Percentiles rank a stretch among this genome's conserved stretches.
Evolutionary conservation across 2,329 filamentous ascomycete species (phyloP).

Genomic region (Trichoderma cornu-damae): DNA sequence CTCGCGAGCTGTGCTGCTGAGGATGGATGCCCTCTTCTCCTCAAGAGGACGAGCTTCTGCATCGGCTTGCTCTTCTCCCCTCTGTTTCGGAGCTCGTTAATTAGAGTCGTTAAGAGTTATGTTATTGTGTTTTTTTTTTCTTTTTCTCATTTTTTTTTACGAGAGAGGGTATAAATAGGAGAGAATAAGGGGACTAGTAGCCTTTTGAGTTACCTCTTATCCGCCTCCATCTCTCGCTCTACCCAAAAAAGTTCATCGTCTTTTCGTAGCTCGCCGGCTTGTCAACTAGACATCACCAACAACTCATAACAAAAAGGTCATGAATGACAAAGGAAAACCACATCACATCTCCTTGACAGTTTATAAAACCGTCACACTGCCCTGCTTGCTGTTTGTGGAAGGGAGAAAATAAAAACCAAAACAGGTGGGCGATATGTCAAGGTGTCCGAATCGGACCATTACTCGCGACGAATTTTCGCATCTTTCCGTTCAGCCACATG

Average conservation of each 20-base stretch:
- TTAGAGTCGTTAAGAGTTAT: slow-evolving; percentile 8
- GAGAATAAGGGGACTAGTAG: background rate
- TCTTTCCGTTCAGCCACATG: background rate
- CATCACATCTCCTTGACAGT: slow-evolving; percentile 10
- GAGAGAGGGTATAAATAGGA: background rate
- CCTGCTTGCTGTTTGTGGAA: slow-evolving; percentile 6
- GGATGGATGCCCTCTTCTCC: background rate
- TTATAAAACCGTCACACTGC: background rate
- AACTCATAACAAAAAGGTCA: slow-evolving; percentile 15
- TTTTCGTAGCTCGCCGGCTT: slow-evolving; percentile 12
- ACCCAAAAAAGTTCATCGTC: slow-evolving; percentile 9
- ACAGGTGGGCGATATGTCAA: slow-evolving; percentile 5
- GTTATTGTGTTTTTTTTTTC: too few relatives aligned
- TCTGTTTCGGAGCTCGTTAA: background rate
- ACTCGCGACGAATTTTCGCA: background rate
- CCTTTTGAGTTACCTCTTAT: background rate
- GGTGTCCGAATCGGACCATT: slow-evolving; percentile 2
- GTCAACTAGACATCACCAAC: background rate
- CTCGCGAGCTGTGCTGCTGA: background rate
- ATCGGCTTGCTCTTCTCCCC: slow-evolving; percentile 3
- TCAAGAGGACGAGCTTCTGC: slow-evolving; percentile 2
- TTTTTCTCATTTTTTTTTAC: background rate
- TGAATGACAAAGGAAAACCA: slow-evolving; percentile 18
- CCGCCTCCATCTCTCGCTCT: background rate
- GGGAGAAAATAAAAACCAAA: too few relatives aligned